Evolutionary conservation across 1,284 basidiomycete genomes (phyloP), one percentile per base, ranked within the genome.

Genomic region (Apiotrichum gracile): DNA sequence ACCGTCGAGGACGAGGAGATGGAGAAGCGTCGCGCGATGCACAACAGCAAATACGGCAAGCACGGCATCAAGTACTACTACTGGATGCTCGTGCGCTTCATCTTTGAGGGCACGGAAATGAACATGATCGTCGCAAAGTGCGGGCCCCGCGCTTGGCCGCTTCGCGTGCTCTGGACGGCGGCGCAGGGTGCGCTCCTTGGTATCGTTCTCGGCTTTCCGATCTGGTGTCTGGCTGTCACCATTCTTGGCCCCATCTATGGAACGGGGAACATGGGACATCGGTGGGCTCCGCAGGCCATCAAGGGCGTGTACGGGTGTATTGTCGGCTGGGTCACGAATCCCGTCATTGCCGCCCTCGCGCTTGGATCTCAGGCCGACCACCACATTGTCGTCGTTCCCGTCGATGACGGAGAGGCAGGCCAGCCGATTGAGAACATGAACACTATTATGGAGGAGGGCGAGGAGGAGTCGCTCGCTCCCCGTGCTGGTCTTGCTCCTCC

Each of bases 221-320:
- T 72, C 0, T 76, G 71, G 68, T 65, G 67, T 44, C 48, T 76
- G 2, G 70, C 72, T 6, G 67, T 76, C 31, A 45, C 72, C 29
- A 75, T 76, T 35, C 60, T 74, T 17, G 73, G 71, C 3, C 75
- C 74, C 13, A 70, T 76, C 33, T 76, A 75, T 51, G 53, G 63
- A 26, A 66, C 47, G 16, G 57, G 57, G 14, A 70, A 75, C 51
- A 68, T 76, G 55, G 67, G 66, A 17, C 61, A 61, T 48, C 61
- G 58, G 35, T 75, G 73, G 75, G 71, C 74, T 13, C 75, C 75
- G 2, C 66, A 75, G 61, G 64, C 65, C 12, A 76, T 76, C 62
- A 76, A 75, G 54, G 49, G 56, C 22, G 67, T 75, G 1, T 76
- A 72, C 40, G 75, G 68, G 16, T 65, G 66, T n/a, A 61, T 75